These are phyloP conservation scores for Botryotinia globosa DNA, from an alignment of 2,329 filamentous ascomycete genomes.

Conservation along the genomic window DNA sequence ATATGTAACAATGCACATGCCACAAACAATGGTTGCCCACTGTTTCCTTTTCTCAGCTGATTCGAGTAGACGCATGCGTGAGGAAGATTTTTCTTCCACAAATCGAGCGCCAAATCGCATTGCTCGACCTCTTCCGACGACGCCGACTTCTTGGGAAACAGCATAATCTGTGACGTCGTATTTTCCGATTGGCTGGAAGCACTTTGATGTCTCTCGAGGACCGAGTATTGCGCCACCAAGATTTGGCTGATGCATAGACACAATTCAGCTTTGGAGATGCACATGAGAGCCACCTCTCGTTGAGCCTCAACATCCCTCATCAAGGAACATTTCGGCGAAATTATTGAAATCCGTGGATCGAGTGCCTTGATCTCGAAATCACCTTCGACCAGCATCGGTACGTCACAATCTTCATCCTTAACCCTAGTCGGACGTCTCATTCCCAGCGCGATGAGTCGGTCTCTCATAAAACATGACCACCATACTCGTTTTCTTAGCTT, in stretches of 20 bases:
- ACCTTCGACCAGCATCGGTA: slow-evolving; percentile 79
- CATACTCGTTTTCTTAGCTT: slow-evolving; percentile 92
- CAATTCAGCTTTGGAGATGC: slow-evolving; percentile 85
- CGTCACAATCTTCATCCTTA: slow-evolving; percentile 90
- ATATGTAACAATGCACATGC: slow-evolving; percentile 88
- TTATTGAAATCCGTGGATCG: slow-evolving; percentile 63
- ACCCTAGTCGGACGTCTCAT: slow-evolving; percentile 92
- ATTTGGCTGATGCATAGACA: slow-evolving; percentile 89
- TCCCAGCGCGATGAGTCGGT: slow-evolving; percentile 85
- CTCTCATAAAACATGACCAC: slow-evolving; percentile 97
- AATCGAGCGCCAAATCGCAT: slow-evolving; percentile 75
- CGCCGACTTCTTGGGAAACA: slow-evolving; percentile 83
- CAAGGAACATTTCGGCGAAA: slow-evolving; percentile 67
- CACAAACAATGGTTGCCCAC: slow-evolving; percentile 58
- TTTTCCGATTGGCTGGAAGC: slow-evolving; percentile 72
- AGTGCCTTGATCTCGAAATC: slow-evolving; percentile 79
- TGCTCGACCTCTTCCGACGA: slow-evolving; percentile 74
- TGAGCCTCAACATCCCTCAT: slow-evolving; percentile 71
- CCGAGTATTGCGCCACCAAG: slow-evolving; percentile 86
- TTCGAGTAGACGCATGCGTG: slow-evolving; percentile 67
- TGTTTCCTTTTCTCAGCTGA: slow-evolving; percentile 54
- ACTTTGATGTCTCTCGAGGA: slow-evolving; percentile 78
- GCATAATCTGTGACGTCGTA: slow-evolving; percentile 74
- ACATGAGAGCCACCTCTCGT: slow-evolving; percentile 78
- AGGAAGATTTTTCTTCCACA: slow-evolving; percentile 73